phyloP scores from a whole-genome alignment of 768 basidiomycete genomes.

The Termitomyces sp. region DNA sequence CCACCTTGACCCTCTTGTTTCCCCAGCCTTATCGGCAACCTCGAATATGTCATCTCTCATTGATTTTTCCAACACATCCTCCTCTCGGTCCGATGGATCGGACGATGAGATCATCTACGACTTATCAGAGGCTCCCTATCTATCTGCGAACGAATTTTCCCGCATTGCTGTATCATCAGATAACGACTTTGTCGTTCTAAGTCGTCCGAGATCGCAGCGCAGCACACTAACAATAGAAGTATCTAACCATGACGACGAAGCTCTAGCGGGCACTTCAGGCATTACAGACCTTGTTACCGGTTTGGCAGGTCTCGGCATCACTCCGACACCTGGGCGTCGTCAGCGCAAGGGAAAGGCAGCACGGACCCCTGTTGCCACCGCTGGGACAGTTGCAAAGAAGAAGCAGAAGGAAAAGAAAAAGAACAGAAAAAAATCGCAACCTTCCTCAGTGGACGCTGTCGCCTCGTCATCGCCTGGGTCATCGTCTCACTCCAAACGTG shows the following conservation, averaged over 20 bases:
- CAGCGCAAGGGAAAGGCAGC: background rate
- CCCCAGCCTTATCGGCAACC: conserved; percentile 17
- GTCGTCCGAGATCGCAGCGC: conserved; percentile 10
- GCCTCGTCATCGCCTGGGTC: conserved; percentile 8
- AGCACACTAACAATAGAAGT: conserved; percentile 1
- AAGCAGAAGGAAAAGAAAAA: conserved; percentile 5
- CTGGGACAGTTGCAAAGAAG: conserved; percentile 1
- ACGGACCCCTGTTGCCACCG: background rate
- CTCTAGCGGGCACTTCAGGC: conserved; percentile 4
- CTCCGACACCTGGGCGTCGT: background rate
- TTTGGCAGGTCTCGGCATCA: conserved; percentile 8
- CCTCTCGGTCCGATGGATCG: conserved; percentile 27
- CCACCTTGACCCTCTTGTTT: conserved; percentile 11
- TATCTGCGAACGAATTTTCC: conserved; percentile 21
- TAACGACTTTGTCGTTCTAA: conserved; percentile 48
- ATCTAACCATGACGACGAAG: conserved; percentile 1
- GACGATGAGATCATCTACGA: conserved; percentile 58
- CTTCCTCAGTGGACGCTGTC: conserved; percentile 4
- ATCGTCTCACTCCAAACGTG: background rate
- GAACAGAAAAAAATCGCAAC: conserved; percentile 12
- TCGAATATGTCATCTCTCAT: conserved; percentile 21
- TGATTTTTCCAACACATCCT: conserved; percentile 9
- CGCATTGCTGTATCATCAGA: conserved; percentile 31
- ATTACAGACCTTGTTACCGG: conserved; percentile 8
- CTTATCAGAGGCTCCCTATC: conserved; percentile 28